phyloP scores from a whole-genome alignment of 2,329 filamentous ascomycete genomes.

The Botrytis porri region DNA sequence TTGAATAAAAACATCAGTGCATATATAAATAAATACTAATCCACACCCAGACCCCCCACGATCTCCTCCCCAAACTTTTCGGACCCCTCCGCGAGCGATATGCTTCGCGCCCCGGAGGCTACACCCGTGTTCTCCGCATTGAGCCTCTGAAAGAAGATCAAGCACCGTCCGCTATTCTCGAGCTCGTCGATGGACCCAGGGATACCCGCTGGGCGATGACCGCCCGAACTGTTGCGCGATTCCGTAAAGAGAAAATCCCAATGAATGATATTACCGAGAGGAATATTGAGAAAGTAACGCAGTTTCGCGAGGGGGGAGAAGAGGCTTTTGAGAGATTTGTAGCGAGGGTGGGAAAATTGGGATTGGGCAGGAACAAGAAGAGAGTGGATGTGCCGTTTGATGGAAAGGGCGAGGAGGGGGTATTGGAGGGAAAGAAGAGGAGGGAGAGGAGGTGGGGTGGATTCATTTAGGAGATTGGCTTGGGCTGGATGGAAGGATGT shows the following conservation, averaged over 20 bases:
- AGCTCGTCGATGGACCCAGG: slow-evolving; percentile 89
- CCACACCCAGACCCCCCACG: slow-evolving; percentile 57
- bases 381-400: slow-evolving; percentile 30
- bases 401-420: slow-evolving; percentile 11
- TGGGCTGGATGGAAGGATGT: background rate
- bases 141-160: slow-evolving; percentile 87
- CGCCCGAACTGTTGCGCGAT: slow-evolving; percentile 74
- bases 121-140: slow-evolving; percentile 90
- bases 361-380: slow-evolving; percentile 38
- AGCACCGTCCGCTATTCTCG: slow-evolving; percentile 83
- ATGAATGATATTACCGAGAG: slow-evolving; percentile 69
- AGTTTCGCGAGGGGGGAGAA: slow-evolving; percentile 66
- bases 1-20: background rate
- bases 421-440: slow-evolving; percentile 3
- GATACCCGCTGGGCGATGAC: slow-evolving; percentile 96
- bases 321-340: slow-evolving; percentile 66
- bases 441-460: slow-evolving; percentile 21
- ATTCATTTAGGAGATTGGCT: slow-evolving; percentile 6
- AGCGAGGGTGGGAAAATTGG: slow-evolving; percentile 40
- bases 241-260: slow-evolving; percentile 52
- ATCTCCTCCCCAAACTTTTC: slow-evolving; percentile 82
- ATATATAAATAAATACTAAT: slow-evolving; percentile 12
- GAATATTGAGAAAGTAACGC: slow-evolving; percentile 82
- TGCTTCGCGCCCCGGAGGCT: slow-evolving; percentile 76
- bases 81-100: slow-evolving; percentile 79